Base-by-base conservation (phyloP, 768 basidiomycete genomes). In the Cystobasidium ongulense region DNA sequence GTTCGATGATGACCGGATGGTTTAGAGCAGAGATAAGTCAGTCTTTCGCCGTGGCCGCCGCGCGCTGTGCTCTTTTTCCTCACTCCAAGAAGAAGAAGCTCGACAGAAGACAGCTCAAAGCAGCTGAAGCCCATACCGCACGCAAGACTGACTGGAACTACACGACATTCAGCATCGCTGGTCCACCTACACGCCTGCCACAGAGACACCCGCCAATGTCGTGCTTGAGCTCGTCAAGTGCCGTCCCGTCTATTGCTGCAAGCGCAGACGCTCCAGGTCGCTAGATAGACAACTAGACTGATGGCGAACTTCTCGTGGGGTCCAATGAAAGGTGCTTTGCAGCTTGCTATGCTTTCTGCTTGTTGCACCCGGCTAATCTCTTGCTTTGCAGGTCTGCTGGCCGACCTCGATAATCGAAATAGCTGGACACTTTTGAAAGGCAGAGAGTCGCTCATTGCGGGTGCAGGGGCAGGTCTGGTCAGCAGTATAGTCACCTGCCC, bases 401-500 rank as follows among this genome's bases (percentile, higher is more conserved):
- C 68, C 38, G 68, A 71, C 54, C 68, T 71, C 52, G 68, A 71
- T 52, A 38, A 71, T 36, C 21, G 68, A 54, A 71, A 59, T n/a
- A 59, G 38, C 25, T 71, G 68, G 68, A 71, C 68, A 18, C 36
- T 71, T 11, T 35, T 71, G 4, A 59, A 17, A 64, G 78, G 76
- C 70, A 75, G 72, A 18, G 78, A 82, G 75, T 81, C 80, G 38
- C 83, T 83, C 81, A 73, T 83, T 36, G 92, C 96, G 80, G 96
- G 96, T 71, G 95, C 95, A 41, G 92, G 92, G 35, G 92, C 95
- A 67, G 96, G 96, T 73, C 84, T 99, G 75, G 88, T 92, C 76
- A 90, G 92, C 63, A 90, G 89, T 81, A 84, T 98, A 75, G 90
- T 91, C 72, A 98, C 95, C 7, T 99, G 96, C 81, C 96, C 96